These are phyloP conservation scores for Polyporus arcularius DNA, from an alignment of 768 basidiomycete genomes.

Conservation along the genomic window DNA sequence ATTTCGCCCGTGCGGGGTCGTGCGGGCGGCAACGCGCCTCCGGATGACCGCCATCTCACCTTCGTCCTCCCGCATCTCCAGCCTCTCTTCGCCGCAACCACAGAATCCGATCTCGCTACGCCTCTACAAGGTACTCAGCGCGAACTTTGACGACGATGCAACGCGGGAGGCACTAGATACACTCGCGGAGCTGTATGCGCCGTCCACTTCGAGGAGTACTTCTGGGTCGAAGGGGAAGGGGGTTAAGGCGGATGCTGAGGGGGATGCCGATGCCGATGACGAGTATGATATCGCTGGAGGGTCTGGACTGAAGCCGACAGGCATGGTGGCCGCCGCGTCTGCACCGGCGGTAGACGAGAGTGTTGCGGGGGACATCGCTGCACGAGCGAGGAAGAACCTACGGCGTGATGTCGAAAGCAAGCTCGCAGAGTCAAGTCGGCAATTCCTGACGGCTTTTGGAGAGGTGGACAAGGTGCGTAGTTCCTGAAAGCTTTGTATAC, in stretches of 20 bases:
- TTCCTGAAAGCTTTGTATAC: background rate
- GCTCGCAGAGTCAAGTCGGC: constrained; percentile 77
- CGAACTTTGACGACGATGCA: constrained; percentile 74
- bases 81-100: constrained; percentile 24
- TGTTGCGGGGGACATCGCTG: constrained; percentile 63
- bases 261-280: constrained; percentile 37
- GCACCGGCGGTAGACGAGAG: constrained; percentile 35
- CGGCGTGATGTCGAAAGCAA: constrained; percentile 84
- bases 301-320: constrained; percentile 14
- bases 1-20: constrained; percentile 3
- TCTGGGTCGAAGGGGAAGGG: constrained; percentile 34
- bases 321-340: constrained; percentile 6
- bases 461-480: constrained; percentile 86
- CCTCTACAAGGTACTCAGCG: constrained; percentile 88
- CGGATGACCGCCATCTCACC: constrained; percentile 24
- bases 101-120: constrained; percentile 82
- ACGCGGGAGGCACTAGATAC: constrained; percentile 82
- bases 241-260: constrained; percentile 27
- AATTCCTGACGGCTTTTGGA: constrained; percentile 82
- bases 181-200: constrained; percentile 75
- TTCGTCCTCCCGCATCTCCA: constrained; percentile 23
- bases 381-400: constrained; percentile 75
- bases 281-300: constrained; percentile 29
- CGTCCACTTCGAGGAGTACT: constrained; percentile 20
- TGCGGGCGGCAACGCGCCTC: constrained; percentile 11